Evolutionary conservation across 352 stramenopile species (phyloP), one percentile per base, ranked within the genome.

Genomic region (Phytopythium oedochilum): DNA sequence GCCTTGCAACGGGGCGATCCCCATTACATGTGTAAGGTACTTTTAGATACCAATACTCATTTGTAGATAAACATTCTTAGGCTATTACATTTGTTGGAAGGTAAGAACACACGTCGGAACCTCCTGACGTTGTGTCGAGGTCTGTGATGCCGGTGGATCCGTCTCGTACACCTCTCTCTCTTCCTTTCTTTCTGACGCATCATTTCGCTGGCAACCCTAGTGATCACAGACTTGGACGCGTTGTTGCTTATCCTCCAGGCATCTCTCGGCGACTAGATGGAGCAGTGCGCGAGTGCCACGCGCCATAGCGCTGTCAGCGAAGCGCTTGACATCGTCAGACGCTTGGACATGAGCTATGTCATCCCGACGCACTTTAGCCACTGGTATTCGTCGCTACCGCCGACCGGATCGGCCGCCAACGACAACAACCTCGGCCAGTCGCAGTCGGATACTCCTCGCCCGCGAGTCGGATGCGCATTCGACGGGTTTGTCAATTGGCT

Each of bases 331-430:
- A 77, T 98, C 34, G 92, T 80, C 5, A 57, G 69, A 23, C 51
- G 66, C 38, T 74, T 84, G 80, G 58, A 94, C 78, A 94, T 93
- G 3, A 73, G 89, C 20, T 70, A 82, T 43, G 74, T 95, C 12
- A 73, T 99, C n/a, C 71, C 99, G 20, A 99, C 96, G 22, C 96
- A 99, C 73, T 99, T 99, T 63, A 91, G 81, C 57, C 81, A 93
- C 59, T 66, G 81, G 3, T 90, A 93, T 42, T 78, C 80, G 20
- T 77, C 78, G 7, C 55, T 86, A 1, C 78, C 78, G 3, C 78
- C 78, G 8, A 52, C 68, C 31, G 53, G 18, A 15, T 36, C 28
- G 0, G n/a, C 22, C 10, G n/a, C 22, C 10, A 45, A 2, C 5
- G 12, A 3, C n/a, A 48, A 15, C 15, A 15, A 20, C 5, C 6